Base-by-base conservation (phyloP, 75 land plant genomes). In the Cunninghamia lanceolata region DNA sequence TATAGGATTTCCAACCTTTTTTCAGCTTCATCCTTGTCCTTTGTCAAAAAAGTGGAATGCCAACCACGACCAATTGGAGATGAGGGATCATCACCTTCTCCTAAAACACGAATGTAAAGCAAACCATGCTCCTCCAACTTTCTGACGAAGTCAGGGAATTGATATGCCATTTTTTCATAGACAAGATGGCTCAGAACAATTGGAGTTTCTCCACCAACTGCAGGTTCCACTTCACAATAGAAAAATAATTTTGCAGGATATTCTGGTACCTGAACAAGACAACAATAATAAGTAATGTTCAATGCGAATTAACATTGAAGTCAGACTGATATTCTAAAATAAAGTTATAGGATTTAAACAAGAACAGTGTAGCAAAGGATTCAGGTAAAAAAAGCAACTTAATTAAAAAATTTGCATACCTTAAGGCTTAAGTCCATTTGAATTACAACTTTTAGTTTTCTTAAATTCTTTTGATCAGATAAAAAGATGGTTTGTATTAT, bases 21-120 rank as follows among this genome's bases (percentile, higher is more conserved):
- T 86, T 96, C 97, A 35, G 99, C 99, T 40, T 90, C 89, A 19
- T 56, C 83, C 78, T 90, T 97, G 83, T 95, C 95, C 45, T 89
- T 90, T 42, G 99, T 98, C 88, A 96, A 82, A 90, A 98, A 98
- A 2, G 99, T 98, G 2, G 99, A 96, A 74, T 96, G 98, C 99
- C 99, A 98, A 1, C 99, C 99, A 47, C 99, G 95, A 52, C 99
- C 99, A 47, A 96, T 98, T 2, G 99, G 95, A 47, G 99, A 98
- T 34, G 99, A 94, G 35, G 94, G 95, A 79, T 98, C 99, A 87
- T 98, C 99, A 84, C 90, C 93, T 89, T 91, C 86, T 54, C 96
- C 93, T 70, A 96, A 85, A 30, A 95, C 85, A 39, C 99, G 86
- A 9, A 89, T 91, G 68, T 98, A 98, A 30, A 98, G 90, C 86